A percentile compares a stretch with the other conserved stretches of the same genome.
Conservation (phyloP, 108 stramenopile species). For the Nitzschia palea region DNA sequence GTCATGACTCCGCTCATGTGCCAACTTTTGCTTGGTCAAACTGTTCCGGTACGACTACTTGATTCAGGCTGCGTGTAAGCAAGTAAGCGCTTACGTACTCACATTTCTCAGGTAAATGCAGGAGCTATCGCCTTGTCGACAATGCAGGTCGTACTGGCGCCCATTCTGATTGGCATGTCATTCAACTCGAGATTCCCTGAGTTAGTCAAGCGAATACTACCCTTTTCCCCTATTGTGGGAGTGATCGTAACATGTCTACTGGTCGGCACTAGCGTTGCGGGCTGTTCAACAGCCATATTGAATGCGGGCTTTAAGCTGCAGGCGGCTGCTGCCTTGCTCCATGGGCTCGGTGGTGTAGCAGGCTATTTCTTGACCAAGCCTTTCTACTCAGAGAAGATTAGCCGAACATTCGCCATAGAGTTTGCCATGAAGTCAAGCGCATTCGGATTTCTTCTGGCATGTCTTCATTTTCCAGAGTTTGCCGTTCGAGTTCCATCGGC, state of each 20-base stretch:
- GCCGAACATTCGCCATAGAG: constrained; percentile 67
- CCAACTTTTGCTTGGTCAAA: constrained; percentile 52
- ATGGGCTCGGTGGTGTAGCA: background rate
- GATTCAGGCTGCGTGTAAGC: too few species aligned
- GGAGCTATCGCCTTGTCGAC: constrained; percentile 59
- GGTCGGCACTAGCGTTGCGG: constrained; percentile 56
- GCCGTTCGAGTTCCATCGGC: constrained; percentile 58
- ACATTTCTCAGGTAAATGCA: constrained; percentile 40
- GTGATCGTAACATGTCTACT: constrained; percentile 53
- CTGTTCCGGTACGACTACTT: constrained; percentile 51
- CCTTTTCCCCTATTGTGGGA: constrained; percentile 55
- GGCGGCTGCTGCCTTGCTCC: constrained; percentile 7
- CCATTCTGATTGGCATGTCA: constrained; percentile 55
- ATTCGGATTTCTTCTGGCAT: constrained; percentile 62
- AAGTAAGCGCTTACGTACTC: too few species aligned
- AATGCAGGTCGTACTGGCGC: constrained; percentile 58
- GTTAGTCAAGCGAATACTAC: constrained; percentile 37
- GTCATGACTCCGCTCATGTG: constrained; percentile 64
- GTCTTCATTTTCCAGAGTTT: constrained; percentile 52
- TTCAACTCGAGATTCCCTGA: constrained; percentile 51
- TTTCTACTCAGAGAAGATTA: constrained; percentile 48
- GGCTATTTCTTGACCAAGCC: constrained; percentile 28
- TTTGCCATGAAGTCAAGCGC: constrained; percentile 66
- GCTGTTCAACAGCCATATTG: constrained; percentile 29
- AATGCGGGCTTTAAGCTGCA: constrained; percentile 37